A percentile compares a stretch with the other conserved stretches of the same genome.
These are phyloP conservation scores for Pyrenula massariospora DNA, from an alignment of 495 filamentous ascomycete species.

Conservation along the genomic window DNA sequence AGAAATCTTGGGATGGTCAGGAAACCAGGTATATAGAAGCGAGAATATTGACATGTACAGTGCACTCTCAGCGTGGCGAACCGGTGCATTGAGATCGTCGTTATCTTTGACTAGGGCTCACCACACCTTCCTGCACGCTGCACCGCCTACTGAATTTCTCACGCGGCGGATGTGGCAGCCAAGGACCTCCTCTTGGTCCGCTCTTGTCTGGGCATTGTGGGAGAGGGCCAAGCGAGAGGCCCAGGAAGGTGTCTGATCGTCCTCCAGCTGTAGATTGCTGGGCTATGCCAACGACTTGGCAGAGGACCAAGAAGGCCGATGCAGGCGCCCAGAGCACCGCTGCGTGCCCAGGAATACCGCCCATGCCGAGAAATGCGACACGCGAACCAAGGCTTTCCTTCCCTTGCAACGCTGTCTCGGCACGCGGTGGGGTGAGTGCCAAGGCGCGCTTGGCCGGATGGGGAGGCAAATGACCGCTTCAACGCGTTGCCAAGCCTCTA, in stretches of 20 bases:
- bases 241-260: not conserved
- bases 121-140: not conserved
- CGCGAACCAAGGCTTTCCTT: no score
- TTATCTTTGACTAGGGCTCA: not conserved
- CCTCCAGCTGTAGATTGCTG: not conserved
- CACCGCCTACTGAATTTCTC: not conserved
- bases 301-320: not conserved
- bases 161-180: not conserved
- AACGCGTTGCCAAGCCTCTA: not conserved
- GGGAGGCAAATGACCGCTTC: not conserved
- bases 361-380: not conserved
- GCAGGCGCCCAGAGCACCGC: not conserved
- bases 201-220: not conserved
- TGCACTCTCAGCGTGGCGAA: not conserved
- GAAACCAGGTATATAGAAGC: no score
- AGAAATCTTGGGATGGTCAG: not conserved
- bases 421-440: no score
- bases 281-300: not conserved
- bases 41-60: no score
- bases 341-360: not conserved
- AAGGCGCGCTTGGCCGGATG: not conserved
- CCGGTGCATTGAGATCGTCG: not conserved
- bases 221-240: not conserved
- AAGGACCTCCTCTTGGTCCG: not conserved
- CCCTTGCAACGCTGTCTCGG: not conserved